Conservation (phyloP, 2,329 filamentous ascomycete genomes). For the Alternaria viburni region DNA sequence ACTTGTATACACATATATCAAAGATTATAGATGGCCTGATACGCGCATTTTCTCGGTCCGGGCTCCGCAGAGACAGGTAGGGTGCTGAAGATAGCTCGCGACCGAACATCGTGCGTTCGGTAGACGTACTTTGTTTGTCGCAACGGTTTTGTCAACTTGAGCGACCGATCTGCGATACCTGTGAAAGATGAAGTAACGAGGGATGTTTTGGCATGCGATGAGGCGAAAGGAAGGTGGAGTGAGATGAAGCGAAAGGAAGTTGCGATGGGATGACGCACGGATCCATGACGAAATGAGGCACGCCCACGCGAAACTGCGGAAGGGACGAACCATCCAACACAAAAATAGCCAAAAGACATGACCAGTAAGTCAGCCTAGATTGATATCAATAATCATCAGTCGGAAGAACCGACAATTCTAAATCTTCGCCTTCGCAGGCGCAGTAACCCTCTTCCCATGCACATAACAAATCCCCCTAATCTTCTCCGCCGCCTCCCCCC, state of each 20-base stretch:
- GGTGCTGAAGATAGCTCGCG: not conserved
- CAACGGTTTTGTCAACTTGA: not conserved
- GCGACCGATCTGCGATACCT: not conserved
- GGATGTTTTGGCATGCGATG: not conserved
- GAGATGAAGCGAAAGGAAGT: not conserved
- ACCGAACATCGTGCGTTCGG: not conserved
- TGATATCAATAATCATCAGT: fast-evolving
- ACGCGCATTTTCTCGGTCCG: not conserved
- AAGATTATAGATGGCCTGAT: not conserved
- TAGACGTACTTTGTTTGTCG: not conserved
- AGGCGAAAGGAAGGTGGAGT: not conserved
- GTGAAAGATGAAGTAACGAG: not conserved
- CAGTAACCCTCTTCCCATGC: constrained; percentile 53
- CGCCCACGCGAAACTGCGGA: not conserved
- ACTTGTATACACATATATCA: not conserved
- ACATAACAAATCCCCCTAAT: constrained; percentile 62
- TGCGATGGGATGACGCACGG: not conserved
- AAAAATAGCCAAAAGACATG: not conserved
- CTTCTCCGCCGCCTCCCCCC: constrained; percentile 59
- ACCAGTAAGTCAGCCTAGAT: not conserved
- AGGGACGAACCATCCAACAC: not conserved
- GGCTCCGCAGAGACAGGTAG: not conserved
- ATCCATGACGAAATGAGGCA: not conserved
- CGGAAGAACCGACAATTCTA: constrained; percentile 17
- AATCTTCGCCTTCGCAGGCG: constrained; percentile 57